Evolutionary conservation across 176 grass and related monocot genomes (phyloP), one percentile per base, ranked within the genome.

Genomic region (Pontederia crassipes): DNA sequence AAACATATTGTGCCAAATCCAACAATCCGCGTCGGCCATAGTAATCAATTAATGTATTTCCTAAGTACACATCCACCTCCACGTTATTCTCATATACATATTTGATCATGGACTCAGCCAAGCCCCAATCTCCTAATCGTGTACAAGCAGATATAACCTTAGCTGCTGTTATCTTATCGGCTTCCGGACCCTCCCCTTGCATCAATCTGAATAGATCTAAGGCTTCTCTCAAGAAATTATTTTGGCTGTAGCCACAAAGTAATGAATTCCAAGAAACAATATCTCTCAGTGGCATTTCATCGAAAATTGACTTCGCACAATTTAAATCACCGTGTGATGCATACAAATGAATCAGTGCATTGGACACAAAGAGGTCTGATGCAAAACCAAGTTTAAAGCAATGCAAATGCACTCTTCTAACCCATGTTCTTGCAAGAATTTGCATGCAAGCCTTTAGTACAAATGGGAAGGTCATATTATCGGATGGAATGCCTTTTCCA

Each of bases 141-240:
- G 59, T 79, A 67, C 78, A 89, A 9, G 78, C 68, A 55, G 72
- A 89, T 59, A 82, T 17, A 65, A 77, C 59, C 72, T 85, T 89
- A 16, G 77, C 79, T 72, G 77, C 79, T 8, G 68, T 79, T 54
- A 85, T 17, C 35, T 89, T 70, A 70, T 85, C 72, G 52, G 72
- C 68, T 60, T 82, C 76, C 63, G 77, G 17, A 67, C 71, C 85
- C 46, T 61, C 67, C 55, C 46, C 20, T 15, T 63, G 72, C 78
- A 74, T 85, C 24, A 48, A 45, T 55, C 55, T 62, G 16, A 79
- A 85, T 50, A 79, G 58, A 10, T 12, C 3, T 59, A 82, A 50
- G 14, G 63, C 64, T 14, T 81, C 72, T 49, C 74, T 59, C 3
- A 66, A 58, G 40, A 53, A 54, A 12, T 67, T 84, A 24, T 18